Evolutionary conservation across 2,329 filamentous ascomycete genomes (phyloP), one percentile per base, ranked within the genome.

Genomic region (Pseudogymnoascus sp.): DNA sequence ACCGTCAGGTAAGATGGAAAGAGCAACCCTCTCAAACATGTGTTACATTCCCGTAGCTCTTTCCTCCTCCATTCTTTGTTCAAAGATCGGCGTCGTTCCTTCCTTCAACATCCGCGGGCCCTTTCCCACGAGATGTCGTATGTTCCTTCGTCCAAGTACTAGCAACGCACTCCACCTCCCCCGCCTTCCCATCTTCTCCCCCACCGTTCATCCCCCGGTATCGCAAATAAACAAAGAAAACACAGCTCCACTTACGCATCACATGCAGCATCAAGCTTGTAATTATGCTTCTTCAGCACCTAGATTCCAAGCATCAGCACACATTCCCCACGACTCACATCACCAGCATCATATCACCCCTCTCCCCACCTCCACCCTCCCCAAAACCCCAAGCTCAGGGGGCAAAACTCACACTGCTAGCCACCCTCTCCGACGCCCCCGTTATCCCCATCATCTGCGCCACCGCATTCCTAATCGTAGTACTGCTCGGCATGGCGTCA

Each of bases 261-360:
- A 62, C 70, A 70, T 62, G 75, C 74, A 58, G 69, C 62, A 16
- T 76, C 74, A 33, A 76, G 61, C 63, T 74, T 75, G 72, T 73
- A 76, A 14, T 67, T 68, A 38, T 72, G 62, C 22, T 68, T 62
- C 64, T 75, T 75, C 35, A 76, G 69, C 41, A 71, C 67, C 75
- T 76, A 64, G 8, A 62, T 33, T 45, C 42, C 60, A 23, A 14
- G 49, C 25, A 58, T 62, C 45, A 62, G 60, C 60, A 38, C 49
- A 45, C 14, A 35, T 35, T 60, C 28, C 7, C 16, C 28, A 22
- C 25, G 5, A 12, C n/a, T 16, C 25, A 22, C 23, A 28, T 22
- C 28, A 25, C 35, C 58, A 3, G 7, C 19, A 22, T 4, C 22
- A 60, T 14, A 30, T 14, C 30, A 62, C 7, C 25, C 25, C 12